phyloP scores from a whole-genome alignment of 768 basidiomycete species.

The Tulasnella calospora region DNA sequence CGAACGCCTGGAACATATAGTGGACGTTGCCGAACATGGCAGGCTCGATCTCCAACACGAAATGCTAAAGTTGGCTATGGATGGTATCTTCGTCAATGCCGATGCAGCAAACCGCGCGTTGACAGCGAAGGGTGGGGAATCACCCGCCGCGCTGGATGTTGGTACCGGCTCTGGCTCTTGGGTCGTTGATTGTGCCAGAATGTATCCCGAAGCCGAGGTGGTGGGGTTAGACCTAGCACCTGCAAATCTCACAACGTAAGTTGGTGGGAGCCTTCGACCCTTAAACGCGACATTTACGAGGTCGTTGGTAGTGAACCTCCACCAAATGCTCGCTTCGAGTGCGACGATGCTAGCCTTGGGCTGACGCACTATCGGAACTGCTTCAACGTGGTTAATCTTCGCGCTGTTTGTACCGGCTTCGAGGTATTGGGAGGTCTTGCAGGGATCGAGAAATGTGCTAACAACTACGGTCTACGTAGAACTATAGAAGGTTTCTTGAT shows the following conservation, averaged over 20 bases:
- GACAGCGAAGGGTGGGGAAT: not conserved
- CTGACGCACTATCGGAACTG: conserved; percentile 4
- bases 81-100: conserved; percentile 13
- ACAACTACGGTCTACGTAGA: not conserved
- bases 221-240: conserved; percentile 20
- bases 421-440: not conserved
- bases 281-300: not conserved
- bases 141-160: conserved; percentile 17
- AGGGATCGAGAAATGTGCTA: not conserved
- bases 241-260: not conserved
- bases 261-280: not conserved
- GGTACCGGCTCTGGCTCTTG: conserved; percentile 18
- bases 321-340: conserved; percentile 14
- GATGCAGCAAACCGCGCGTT: conserved; percentile 1
- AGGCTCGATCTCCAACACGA: conserved; percentile 20
- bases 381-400: conserved; percentile 8
- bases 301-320: not conserved
- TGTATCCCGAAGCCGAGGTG: conserved; percentile 10
- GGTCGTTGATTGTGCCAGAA: conserved; percentile 8
- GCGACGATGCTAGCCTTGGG: conserved; percentile 23
- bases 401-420: not conserved
- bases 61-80: not conserved
- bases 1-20: not conserved
- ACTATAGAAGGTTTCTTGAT: conserved; percentile 7
- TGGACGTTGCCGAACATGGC: conserved; percentile 13